Base-by-base conservation (phyloP, 345 rosid species). In the Populus davidiana region DNA sequence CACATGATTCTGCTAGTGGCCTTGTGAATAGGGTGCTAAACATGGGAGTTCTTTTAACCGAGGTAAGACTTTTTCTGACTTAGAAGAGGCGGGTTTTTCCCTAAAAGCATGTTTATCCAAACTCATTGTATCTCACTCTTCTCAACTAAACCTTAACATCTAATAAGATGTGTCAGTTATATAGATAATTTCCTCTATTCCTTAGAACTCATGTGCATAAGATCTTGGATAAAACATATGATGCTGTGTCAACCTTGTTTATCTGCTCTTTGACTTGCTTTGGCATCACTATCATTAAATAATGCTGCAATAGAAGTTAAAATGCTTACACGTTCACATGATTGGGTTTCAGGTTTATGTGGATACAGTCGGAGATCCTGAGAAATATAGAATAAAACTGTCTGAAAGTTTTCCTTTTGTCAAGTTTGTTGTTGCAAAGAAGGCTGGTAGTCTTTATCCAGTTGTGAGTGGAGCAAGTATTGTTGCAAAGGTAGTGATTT, bases 391-490 rank as follows among this genome's bases (percentile, higher is more conserved):
- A 79, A 31, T 79, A 69, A 96, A 93, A 84, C 79, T 93, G 75
- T 91, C 90, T 44, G 92, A 89, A 81, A 93, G 90, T 86, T 96
- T 92, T 85, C 86, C 93, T 76, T 88, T 90, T 33, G 82, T 96
- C 80, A 93, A 90, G 83, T 90, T 93, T 82, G 92, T 91, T 25
- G 99, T 93, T 82, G 83, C 98, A 54, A 96, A 96, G 92, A 92
- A 96, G 89, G 98, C 99, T 74, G 99, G 93, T 78, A 93, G 98
- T 86, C 88, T 96, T 25, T 93, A 85, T 86, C 98, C 99, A 54
- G 89, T 93, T 69, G 99, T 93, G 41, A 93, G 98, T 79, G 97
- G 98, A 72, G 99, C 99, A 56, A 92, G 97, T 83, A 96, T 96
- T 83, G 97, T 89, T 20, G 99, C 98, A n/a, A 96, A 96, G 97